Evolutionary conservation across 768 basidiomycete genomes (phyloP), one percentile per base, ranked within the genome.

Genomic region (Tulasnella sp.): DNA sequence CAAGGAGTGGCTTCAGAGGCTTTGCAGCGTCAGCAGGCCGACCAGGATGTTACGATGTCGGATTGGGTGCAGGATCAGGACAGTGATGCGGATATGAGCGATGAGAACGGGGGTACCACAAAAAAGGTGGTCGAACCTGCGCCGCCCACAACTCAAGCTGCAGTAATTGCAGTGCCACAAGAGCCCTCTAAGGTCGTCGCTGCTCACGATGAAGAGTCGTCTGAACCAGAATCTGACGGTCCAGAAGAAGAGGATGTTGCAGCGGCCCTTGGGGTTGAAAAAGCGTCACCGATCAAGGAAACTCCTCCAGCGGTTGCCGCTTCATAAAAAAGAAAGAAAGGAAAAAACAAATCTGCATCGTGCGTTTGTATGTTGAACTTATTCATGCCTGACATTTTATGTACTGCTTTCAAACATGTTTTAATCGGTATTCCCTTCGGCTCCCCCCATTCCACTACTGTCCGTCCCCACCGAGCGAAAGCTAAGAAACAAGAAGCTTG

Each of bases 1-100:
- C 62, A 68, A 14, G 8, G 8, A 36, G 62, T 19, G 12, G 8
- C 62, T 36, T 68, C 62, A 9, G 62, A 68, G 34, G 62, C 62
- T 68, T 36, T 68, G 62, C 62, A 68, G 12, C 62, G 62, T 27
- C 62, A 68, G 12, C 62, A 68, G 14, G 62, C 62, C 4, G 62
- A 68, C 7, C 62, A 68, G 27, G 62, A 68, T 19, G 62, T 68
- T 14, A 68, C 62, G 62, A 68, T 68, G 62, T 68, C 62, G 8
- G 62, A 68, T 68, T 68, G 62, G 62, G 62, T 68, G 62, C 62
- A 68, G 27, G 62, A 68, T 68, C 62, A 68, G 62, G 62, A 68
- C 31, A 68, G 62, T 18, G 62, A 68, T 68, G 62, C 62, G 62
- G 62, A 68, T 2, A 68, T 68, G 62, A 68, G 62, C 31, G 62